Conservation (phyloP, 2,329 filamentous ascomycete genomes). For the Ilyonectria sp. region DNA sequence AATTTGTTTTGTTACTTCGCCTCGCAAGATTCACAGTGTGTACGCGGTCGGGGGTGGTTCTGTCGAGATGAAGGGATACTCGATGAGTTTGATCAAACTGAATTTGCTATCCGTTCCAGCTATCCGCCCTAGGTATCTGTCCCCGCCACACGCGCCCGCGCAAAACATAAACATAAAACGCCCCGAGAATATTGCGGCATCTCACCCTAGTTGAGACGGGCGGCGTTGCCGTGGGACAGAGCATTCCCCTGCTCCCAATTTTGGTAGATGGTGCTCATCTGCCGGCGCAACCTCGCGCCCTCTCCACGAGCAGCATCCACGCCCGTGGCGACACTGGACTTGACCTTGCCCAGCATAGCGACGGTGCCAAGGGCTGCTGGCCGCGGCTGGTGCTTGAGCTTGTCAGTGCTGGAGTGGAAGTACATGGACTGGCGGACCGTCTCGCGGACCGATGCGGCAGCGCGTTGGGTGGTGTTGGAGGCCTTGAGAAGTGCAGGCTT, state of each 20-base stretch:
- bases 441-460: conserved; percentile 43
- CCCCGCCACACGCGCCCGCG: conserved; percentile 2
- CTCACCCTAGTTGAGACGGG: conserved; percentile 17
- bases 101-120: conserved; percentile 12
- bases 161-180: conserved; percentile 17
- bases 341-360: conserved; percentile 42
- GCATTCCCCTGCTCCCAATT: conserved; percentile 40
- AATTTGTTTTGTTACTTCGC: conserved; percentile 38
- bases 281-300: conserved; percentile 36
- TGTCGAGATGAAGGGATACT: conserved; percentile 22
- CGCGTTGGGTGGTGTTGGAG: conserved; percentile 38
- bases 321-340: conserved; percentile 23
- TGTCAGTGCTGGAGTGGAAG: conserved; percentile 38
- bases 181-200: neutral
- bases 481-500: conserved; percentile 36
- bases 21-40: conserved; percentile 25
- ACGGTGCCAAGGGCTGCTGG: conserved; percentile 46
- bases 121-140: neutral
- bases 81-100: conserved; percentile 24
- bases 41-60: conserved; percentile 22
- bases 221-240: conserved; percentile 29
- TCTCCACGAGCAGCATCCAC: conserved; percentile 32
- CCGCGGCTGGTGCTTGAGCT: conserved; percentile 39
- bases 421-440: conserved; percentile 45
- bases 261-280: conserved; percentile 45